phyloP scores from a whole-genome alignment of 306 rosid genomes.

The Cicer arietinum region DNA sequence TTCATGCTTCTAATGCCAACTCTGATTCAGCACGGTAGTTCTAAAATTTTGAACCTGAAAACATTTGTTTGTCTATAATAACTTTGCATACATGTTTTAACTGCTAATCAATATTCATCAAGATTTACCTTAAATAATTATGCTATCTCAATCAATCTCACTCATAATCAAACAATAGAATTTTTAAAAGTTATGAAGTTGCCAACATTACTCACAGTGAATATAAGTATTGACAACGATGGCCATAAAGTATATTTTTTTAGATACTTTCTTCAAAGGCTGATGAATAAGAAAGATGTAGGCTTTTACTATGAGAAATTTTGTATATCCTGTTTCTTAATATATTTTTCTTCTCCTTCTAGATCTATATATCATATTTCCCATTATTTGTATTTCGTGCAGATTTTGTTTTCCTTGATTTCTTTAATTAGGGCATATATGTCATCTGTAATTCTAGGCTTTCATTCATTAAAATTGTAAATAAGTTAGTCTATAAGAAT shows the following conservation, averaged over 20 bases:
- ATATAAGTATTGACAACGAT: background rate
- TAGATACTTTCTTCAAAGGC: background rate
- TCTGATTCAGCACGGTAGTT: conserved; percentile 30
- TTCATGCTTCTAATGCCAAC: conserved; percentile 19
- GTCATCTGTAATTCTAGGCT: background rate
- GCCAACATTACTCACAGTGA: conserved; percentile 5
- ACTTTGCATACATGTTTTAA: conserved; percentile 15
- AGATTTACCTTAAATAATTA: background rate
- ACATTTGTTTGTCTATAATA: conserved; percentile 20
- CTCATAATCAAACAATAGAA: background rate
- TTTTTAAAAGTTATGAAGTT: background rate
- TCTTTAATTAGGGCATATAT: background rate
- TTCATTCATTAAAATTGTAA: background rate
- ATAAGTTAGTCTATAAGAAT: background rate
- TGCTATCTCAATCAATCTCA: conserved; percentile 11
- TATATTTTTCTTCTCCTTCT: background rate
- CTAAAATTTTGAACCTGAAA: conserved; percentile 36
- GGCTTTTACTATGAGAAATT: conserved; percentile 1
- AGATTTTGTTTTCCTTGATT: background rate
- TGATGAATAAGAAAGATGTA: background rate
- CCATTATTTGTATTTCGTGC: background rate
- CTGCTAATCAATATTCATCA: conserved; percentile 36
- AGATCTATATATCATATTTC: background rate
- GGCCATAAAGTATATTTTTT: background rate
- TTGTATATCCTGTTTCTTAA: background rate